A percentile compares a stretch with the other conserved stretches of the same genome.
phyloP scores from a whole-genome alignment of 805 yeast species.

The Saccharomycopsis fibuligera region DNA sequence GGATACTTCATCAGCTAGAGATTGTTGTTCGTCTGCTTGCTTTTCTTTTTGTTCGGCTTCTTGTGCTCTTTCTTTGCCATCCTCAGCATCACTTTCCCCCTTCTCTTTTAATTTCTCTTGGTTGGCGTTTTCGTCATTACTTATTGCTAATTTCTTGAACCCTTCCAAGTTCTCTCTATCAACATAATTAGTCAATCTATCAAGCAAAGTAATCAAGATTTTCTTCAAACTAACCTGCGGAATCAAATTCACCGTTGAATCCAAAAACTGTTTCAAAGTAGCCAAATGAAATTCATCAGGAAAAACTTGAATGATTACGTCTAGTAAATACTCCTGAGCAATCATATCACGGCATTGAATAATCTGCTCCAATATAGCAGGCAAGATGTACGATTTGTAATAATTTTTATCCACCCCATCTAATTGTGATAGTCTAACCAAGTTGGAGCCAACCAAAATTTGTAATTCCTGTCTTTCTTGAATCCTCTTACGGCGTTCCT shows the following conservation, averaged over 20 bases:
- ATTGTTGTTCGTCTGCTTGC: not conserved
- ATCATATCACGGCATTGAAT: constrained; percentile 86
- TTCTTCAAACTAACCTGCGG: constrained; percentile 65
- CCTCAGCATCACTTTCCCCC: constrained; percentile 16
- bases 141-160: constrained; percentile 22
- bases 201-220: constrained; percentile 63
- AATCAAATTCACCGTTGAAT: constrained; percentile 57
- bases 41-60: constrained; percentile 13
- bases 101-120: constrained; percentile 20
- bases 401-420: constrained; percentile 59
- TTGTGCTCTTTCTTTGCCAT: constrained; percentile 19
- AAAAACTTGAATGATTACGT: constrained; percentile 88
- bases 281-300: constrained; percentile 86
- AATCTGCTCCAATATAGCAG: constrained; percentile 79
- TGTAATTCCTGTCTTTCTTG: constrained; percentile 83
- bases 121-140: constrained; percentile 22
- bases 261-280: constrained; percentile 62
- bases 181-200: constrained; percentile 56
- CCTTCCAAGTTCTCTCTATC: constrained; percentile 31
- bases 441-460: constrained; percentile 86
- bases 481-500: constrained; percentile 67
- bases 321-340: constrained; percentile 88
- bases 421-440: constrained; percentile 82
- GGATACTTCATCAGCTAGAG: constrained; percentile 11
- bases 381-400: constrained; percentile 51